Evolutionary conservation across 2,329 filamentous ascomycete genomes (phyloP), one percentile per base, ranked within the genome.

Genomic region (Tolypocladium ophioglossoides): DNA sequence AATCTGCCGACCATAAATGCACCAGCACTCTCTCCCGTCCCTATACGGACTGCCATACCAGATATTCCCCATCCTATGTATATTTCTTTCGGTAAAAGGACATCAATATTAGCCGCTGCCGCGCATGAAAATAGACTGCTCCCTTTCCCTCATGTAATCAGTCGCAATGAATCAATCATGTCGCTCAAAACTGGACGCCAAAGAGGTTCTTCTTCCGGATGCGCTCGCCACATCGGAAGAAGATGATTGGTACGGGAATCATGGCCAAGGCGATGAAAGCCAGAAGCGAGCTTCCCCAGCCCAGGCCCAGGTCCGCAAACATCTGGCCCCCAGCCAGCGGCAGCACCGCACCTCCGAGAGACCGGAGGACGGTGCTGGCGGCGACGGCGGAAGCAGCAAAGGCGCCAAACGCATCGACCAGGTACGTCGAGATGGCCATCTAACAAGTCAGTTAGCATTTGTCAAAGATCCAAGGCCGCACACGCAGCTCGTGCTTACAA

Each of bases 351-450:
- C 72, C 72, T 14, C 67, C 61, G 1, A 74, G 57, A 0, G 67
- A 70, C 1, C 72, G 66, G 4, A 72, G 59, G 1, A 74, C 67
- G 1, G 68, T 62, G 48, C 69, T 61, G 2, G 72, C 72, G 6
- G 70, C 72, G 1, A 70, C 68, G 18, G 68, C 69, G 1, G 70
- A 74, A 0, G 72, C 73, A 1, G 72, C 71, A 37, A 69, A 70
- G 1, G 53, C 57, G 5, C 66, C 66, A 53, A 70, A 74, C 1
- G 77, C 77, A 52, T 85, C 82, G 18, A 86, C 77, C 2, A 86
- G 73, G 59, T 86, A 86, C 3, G 80, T 82, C 51, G 83, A 78
- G 46, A 80, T 75, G 35, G 78, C 68, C 66, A 72, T 72, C 63
- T 82, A 9, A 77, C 5, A 71, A 75, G 18, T n/a, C n/a, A 14